Percentiles rank a stretch among this genome's conserved stretches.
These are phyloP conservation scores for Boletus coccyginus DNA, from an alignment of 768 basidiomycete species.

Conservation along the genomic window DNA sequence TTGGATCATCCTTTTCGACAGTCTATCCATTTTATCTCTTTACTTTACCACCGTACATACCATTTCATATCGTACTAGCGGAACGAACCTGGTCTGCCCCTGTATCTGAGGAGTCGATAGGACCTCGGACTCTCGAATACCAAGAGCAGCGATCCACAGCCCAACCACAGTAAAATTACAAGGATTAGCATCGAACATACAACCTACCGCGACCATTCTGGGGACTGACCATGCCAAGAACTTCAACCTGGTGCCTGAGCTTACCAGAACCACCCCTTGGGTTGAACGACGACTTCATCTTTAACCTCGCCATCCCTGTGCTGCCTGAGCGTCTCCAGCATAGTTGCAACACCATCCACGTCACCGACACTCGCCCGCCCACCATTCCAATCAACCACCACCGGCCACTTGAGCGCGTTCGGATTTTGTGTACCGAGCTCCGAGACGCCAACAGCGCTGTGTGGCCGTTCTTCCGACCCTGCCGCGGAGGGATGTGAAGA, in stretches of 20 bases:
- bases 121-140: not conserved
- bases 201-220: not conserved
- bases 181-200: not conserved
- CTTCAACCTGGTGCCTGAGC: not conserved
- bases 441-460: constrained; percentile 44
- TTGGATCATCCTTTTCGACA: not conserved
- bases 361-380: constrained; percentile 67
- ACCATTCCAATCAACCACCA: constrained; percentile 74
- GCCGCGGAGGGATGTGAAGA: constrained; percentile 57
- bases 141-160: not conserved
- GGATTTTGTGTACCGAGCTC: constrained; percentile 55
- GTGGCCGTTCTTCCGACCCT: constrained; percentile 36
- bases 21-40: not conserved
- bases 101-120: not conserved
- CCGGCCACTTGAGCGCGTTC: constrained; percentile 68
- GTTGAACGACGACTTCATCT: constrained; percentile 36
- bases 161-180: not conserved
- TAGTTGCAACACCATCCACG: constrained; percentile 62
- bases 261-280: constrained; percentile 57
- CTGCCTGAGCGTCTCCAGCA: constrained; percentile 64
- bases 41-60: not conserved
- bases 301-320: constrained; percentile 66
- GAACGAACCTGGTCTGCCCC: not conserved
- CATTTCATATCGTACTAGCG: not conserved
- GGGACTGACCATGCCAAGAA: not conserved